A percentile compares a stretch with the other conserved stretches of the same genome.
These are phyloP conservation scores for Solanum neorickii DNA, from an alignment of 257 asterid genomes.

Conservation along the genomic window DNA sequence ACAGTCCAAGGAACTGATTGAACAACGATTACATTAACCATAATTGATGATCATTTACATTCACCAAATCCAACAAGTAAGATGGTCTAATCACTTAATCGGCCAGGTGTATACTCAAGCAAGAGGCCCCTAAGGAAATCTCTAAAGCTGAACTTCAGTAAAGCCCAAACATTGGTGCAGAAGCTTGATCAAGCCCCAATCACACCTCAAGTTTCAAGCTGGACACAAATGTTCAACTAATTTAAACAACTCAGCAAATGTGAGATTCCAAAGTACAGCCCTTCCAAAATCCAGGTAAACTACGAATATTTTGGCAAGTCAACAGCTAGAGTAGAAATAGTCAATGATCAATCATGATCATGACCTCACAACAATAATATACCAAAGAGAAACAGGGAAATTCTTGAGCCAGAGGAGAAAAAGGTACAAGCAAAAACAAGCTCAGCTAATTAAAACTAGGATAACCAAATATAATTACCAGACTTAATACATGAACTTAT, in stretches of 20 bases:
- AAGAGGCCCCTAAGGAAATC: not conserved
- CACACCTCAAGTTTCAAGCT: not conserved
- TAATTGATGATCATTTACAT: not conserved
- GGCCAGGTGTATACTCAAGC: not conserved
- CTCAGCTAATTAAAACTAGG: not conserved
- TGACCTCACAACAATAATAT: not conserved
- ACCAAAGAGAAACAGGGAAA: not conserved
- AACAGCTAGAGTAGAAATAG: not conserved
- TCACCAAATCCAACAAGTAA: not conserved
- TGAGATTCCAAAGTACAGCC: not conserved
- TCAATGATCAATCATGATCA: not conserved
- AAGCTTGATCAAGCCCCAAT: not conserved
- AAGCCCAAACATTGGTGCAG: not conserved
- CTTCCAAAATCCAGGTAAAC: not conserved
- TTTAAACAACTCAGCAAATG: not conserved
- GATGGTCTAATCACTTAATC: not conserved
- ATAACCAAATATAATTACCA: not conserved
- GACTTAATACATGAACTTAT: not conserved
- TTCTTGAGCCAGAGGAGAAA: not conserved
- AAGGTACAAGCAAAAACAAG: not conserved
- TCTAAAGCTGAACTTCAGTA: not conserved
- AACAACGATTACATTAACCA: not conserved
- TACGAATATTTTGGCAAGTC: not conserved
- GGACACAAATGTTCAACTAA: not conserved
- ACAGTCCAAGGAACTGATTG: not conserved